Evolutionary conservation across 805 yeast genomes (phyloP), one percentile per base, ranked within the genome.

Genomic region (Scheffersomyces stipitis): DNA sequence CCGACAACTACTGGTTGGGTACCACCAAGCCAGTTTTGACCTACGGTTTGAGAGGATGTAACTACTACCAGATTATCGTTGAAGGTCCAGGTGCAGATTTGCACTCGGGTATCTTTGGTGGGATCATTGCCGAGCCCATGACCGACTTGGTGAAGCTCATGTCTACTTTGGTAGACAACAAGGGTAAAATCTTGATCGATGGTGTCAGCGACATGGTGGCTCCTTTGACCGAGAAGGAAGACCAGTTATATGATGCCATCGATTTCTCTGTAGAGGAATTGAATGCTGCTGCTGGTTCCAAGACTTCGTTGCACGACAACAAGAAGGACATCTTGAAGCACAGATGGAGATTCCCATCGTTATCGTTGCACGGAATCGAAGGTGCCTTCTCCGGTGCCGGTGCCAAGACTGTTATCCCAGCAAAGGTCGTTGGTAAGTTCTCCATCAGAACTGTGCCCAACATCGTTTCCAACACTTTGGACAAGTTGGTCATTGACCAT

Each of bases 1-100:
- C 93, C 37, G 99, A 93, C 66, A 93, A 93, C 72, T 93, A 93
- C 71, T 93, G 99, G 99, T 76, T 93, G 42, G 99, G 99, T 49
- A 91, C 98, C 44, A 82, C 81, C 49, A 90, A 93, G 60, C 99
- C 99, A 14, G 98, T 88, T 7, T 79, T 93, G 56, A 93, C 99
- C 22, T 93, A 93, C 64, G 99, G 99, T 33, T 80, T 93, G 54
- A 83, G 99, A 69, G 99, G 99, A 44, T 86, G 90, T 58, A 86
- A 86, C 69, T 93, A 93, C 73, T 93, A 93, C 68, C 87, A 89
- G 65, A 67, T 91, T 51, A 62, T 75, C 18, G 69, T 91, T 47
- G 74, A 73, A 41, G 99, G 99, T 9, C 99, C 99, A 28, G 87
- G 85, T 31, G 97, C 99, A 6, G 99, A 93, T 63, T 76, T 93